Evolutionary conservation across 73 alveolate species (phyloP), one percentile per base, ranked within the genome.

Genomic region (Paramecium sonneborni): DNA sequence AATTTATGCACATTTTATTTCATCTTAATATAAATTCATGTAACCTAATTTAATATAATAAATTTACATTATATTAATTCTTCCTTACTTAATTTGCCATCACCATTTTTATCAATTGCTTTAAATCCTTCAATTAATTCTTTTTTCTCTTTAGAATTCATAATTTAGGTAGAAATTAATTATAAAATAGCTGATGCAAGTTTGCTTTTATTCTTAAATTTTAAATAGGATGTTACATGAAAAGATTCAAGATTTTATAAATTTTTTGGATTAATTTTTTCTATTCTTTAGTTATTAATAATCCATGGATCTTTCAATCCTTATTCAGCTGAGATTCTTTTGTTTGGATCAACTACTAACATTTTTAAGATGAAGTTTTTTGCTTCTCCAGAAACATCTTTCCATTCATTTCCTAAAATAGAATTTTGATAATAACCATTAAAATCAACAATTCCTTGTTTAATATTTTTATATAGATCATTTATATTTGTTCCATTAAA

Each of bases 81-180:
- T 44, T 92, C 96, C 82, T 76, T 95, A 24, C 95, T 85, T 26
- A 94, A 89, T 46, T 55, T 85, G 26, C 98, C 97, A 92, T 95
- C 97, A 12, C 96, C 96, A 67, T 95, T 94, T 92, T 94, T 68
- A 86, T 95, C 98, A 1, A 95, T 86, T 24, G 92, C 88, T 88
- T 95, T 82, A 85, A 95, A 95, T 41, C 92, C 85, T 41, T 92
- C 85, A 5, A 76, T 85, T 20, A 93, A 86, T 52, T 93, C 88
- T 30, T 88, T 92, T 67, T 84, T 85, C 35, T 93, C 96, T 93
- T 85, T 34, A 8, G 41, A 21, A 9, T 79, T 44, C 69, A 85
- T 86, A 14, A 93, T 72, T 41, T 93, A 85, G 6, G 92, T 37
- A 12, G 85, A 87, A 46, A 93, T 89, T 28, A 84, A 89, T 46